Evolutionary conservation across 768 basidiomycete genomes (phyloP).

Genomic region (Rubroboletus pulcherrimus): DNA sequence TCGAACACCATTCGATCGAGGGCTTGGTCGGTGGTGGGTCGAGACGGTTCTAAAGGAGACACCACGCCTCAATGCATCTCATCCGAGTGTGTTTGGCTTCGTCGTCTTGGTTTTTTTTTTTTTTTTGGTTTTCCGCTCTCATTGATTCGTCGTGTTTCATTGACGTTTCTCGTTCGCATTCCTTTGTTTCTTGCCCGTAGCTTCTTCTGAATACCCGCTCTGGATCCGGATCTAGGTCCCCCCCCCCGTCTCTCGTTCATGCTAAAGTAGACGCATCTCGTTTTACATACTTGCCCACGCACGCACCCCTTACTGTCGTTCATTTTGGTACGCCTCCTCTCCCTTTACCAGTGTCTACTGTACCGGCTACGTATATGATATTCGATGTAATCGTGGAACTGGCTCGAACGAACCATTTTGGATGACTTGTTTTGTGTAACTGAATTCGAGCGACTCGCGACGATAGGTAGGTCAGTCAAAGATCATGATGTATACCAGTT

Average conservation of each 20-base stretch:
- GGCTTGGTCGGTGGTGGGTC: conserved; percentile 61
- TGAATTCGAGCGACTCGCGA: neutral
- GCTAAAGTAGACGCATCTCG: neutral
- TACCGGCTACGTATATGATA: conserved; percentile 28
- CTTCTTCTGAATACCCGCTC: conserved; percentile 10
- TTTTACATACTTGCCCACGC: neutral
- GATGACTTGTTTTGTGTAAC: neutral
- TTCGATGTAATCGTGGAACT: conserved; percentile 23
- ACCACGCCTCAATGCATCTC: neutral
- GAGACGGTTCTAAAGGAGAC: conserved; percentile 45
- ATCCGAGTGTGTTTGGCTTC: neutral
- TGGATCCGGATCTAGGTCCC: conserved; percentile 15
- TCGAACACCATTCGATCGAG: conserved; percentile 96
- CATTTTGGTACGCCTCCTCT: conserved; percentile 3
- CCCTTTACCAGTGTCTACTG: conserved; percentile 16
- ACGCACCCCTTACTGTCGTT: neutral
- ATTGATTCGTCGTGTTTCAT: neutral
- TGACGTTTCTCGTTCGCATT: neutral
- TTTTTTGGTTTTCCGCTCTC: neutral
- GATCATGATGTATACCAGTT: conserved; percentile 7
- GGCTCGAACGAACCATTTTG: neutral
- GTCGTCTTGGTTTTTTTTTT: neutral
- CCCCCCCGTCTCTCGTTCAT: neutral
- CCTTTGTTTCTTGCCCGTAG: neutral
- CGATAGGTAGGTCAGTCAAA: neutral